Base-by-base conservation (phyloP, 2,329 filamentous ascomycete species). In the Alternaria ethzedia region DNA sequence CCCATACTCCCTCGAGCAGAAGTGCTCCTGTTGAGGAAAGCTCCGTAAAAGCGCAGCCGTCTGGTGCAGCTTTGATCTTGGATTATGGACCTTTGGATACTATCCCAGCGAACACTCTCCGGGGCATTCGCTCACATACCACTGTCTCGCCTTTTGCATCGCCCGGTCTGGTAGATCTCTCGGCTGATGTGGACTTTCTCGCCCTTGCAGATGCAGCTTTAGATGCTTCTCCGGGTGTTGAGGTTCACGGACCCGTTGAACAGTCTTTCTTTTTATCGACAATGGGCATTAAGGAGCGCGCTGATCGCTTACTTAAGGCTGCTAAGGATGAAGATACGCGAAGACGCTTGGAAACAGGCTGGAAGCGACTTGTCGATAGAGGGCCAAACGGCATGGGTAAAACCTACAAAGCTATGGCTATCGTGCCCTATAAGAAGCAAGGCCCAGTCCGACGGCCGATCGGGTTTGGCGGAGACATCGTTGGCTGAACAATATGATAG, bases 161-260 rank as follows among this genome's bases (percentile, higher is more conserved):
- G 6, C 92, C 96, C 0, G 96, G 96, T 0, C 86, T 90, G 25
- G 94, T 96, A 3, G 96, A 99, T 77, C 84, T 99, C 21, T 94
- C 90, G 69, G 95, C 92, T 1, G 95, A 99, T 76, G 96, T 99
- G 1, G 96, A 99, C 79, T 99, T 99, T 76, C 87, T 88, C 0
- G 93, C 91, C 11, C 83, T 99, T 1, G 94, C 94, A 0, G 94
- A 98, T 77, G 86, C 91, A 2, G 94, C 94, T 0, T 86, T 92
- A 49, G 83, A 86, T 43, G 91, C 92, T 0, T 94, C 90, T 68
- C 86, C 90, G 1, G 91, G 90, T 2, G 89, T 98, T 5, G 96
- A 99, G 80, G 92, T 97, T 7, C 94, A 98, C 75, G 96, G 96
- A 0, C 96, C 96, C 0, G 90, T 97, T 2, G 89, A 94, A 65